A percentile compares a stretch with the other conserved stretches of the same genome.
Evolutionary conservation across 352 stramenopile genomes (phyloP).

Genomic region (Pseudoperonospora humuli): DNA sequence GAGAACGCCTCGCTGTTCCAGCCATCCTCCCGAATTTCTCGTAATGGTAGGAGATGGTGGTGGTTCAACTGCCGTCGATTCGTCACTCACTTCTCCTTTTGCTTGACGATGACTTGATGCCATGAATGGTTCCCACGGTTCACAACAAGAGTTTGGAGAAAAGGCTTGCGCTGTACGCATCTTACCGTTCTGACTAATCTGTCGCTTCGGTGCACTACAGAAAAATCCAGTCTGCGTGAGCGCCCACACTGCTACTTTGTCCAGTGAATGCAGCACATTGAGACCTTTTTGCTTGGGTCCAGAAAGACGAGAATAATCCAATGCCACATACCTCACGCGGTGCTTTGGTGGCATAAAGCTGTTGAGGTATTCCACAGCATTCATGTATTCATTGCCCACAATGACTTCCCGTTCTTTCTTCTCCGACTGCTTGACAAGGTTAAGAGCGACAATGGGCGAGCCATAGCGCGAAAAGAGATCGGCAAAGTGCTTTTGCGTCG

Average conservation of each 20-base stretch:
- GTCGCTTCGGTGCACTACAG: constrained; percentile 85
- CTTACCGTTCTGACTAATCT: constrained; percentile 55
- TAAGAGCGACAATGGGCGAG: constrained; percentile 94
- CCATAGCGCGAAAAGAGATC: constrained; percentile 96
- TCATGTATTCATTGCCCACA: constrained; percentile 95
- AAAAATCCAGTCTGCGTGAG: constrained; percentile 98
- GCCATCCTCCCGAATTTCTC: constrained; percentile 78
- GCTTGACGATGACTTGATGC: constrained; percentile 11
- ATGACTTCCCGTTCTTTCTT: constrained; percentile 96
- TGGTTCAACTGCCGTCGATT: constrained; percentile 4
- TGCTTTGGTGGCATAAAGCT: constrained; percentile 85
- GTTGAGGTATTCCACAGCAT: constrained; percentile 98
- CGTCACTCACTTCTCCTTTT: constrained; percentile 12
- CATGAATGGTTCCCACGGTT: constrained; percentile 19
- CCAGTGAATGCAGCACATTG: constrained; percentile 90
- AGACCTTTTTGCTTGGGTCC: constrained; percentile 88
- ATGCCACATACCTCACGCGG: constrained; percentile 94
- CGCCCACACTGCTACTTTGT: constrained; percentile 93
- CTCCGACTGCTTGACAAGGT: constrained; percentile 97
- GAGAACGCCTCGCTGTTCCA: constrained; percentile 96
- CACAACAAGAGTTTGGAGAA: constrained; percentile 19
- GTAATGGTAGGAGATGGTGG: constrained; percentile 61
- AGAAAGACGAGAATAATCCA: constrained; percentile 92
- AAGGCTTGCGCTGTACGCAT: constrained; percentile 45
- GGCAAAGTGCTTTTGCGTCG: constrained; percentile 90